Evolutionary conservation across 1,284 basidiomycete species (phyloP).

Genomic region (Melanopsichium pennsylvanicum): DNA sequence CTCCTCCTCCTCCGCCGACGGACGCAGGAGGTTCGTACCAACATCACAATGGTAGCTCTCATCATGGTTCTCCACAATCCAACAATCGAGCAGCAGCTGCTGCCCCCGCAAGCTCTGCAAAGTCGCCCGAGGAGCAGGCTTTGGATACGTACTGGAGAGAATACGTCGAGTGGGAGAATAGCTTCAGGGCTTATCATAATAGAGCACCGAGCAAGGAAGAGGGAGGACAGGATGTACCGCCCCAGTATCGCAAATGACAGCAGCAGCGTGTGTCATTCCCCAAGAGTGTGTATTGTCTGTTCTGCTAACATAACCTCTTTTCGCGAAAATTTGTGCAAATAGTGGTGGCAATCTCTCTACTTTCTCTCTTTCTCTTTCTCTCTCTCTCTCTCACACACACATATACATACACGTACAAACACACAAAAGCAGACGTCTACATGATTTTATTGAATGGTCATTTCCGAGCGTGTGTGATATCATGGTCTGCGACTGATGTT

Average conservation of each 20-base stretch:
- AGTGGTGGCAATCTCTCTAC: no score
- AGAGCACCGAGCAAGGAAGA: constrained; percentile 60
- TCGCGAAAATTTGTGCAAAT: no score
- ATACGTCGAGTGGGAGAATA: constrained; percentile 61
- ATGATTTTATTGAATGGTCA: no score
- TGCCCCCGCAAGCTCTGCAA: constrained; percentile 13
- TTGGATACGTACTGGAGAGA: constrained; percentile 65
- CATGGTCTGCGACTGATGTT: no score
- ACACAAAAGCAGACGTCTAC: no score
- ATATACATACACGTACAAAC: no score
- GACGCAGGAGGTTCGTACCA: constrained; percentile 22
- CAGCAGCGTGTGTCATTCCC: neutral
- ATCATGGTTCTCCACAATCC: constrained; percentile 1
- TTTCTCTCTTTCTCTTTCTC: no score
- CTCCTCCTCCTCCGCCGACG: constrained; percentile 44
- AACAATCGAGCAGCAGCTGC: constrained; percentile 1
- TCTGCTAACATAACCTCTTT: no score
- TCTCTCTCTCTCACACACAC: no score
- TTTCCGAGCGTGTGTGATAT: no score
- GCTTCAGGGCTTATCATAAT: constrained; percentile 61
- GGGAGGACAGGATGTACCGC: constrained; percentile 61
- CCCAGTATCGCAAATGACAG: constrained; percentile 48
- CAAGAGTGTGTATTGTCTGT: no score
- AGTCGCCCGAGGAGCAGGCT: constrained; percentile 52
- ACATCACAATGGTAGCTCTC: constrained; percentile 7